Conservation (phyloP, 257 asterid genomes). For the Nemophila menziesii region DNA sequence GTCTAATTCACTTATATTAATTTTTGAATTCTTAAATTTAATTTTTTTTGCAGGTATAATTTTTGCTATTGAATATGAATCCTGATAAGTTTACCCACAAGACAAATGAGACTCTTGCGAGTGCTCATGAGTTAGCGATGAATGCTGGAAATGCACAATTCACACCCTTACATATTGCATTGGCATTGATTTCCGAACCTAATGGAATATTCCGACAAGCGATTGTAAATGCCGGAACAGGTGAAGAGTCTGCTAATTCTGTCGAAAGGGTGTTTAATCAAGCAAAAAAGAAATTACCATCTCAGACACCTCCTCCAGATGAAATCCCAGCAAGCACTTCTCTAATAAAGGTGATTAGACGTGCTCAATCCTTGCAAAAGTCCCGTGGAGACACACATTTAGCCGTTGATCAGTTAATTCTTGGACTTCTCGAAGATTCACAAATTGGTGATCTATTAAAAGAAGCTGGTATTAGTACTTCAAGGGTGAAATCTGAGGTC, state of each 20-base stretch:
- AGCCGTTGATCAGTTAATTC: conserved; percentile 23
- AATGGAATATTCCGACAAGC: conserved; percentile 25
- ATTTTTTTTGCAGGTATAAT: not conserved
- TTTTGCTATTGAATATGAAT: conserved; percentile 8
- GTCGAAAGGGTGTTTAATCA: conserved; percentile 21
- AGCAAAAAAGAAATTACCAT: conserved; percentile 21
- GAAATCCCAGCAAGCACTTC: conserved; percentile 23
- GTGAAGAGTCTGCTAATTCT: conserved; percentile 18
- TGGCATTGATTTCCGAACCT: conserved; percentile 11
- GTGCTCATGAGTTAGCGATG: conserved; percentile 21
- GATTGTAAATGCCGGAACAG: conserved; percentile 9
- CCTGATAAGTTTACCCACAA: conserved; percentile 30
- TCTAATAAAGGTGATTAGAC: conserved; percentile 17
- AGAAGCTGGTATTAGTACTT: conserved; percentile 15
- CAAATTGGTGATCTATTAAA: conserved; percentile 21
- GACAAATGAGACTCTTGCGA: conserved; percentile 26
- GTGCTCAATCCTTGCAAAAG: conserved; percentile 19
- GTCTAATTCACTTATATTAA: too few relatives aligned
- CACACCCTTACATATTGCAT: conserved; percentile 17
- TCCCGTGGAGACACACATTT: conserved; percentile 18
- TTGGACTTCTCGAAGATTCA: conserved; percentile 28
- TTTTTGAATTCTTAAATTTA: not conserved
- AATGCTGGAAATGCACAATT: conserved; percentile 24
- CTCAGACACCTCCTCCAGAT: conserved; percentile 26
- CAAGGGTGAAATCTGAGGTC: conserved; percentile 14